Evolutionary conservation across 2,329 filamentous ascomycete genomes (phyloP).

Genomic region (Neofusicoccum sp.): DNA sequence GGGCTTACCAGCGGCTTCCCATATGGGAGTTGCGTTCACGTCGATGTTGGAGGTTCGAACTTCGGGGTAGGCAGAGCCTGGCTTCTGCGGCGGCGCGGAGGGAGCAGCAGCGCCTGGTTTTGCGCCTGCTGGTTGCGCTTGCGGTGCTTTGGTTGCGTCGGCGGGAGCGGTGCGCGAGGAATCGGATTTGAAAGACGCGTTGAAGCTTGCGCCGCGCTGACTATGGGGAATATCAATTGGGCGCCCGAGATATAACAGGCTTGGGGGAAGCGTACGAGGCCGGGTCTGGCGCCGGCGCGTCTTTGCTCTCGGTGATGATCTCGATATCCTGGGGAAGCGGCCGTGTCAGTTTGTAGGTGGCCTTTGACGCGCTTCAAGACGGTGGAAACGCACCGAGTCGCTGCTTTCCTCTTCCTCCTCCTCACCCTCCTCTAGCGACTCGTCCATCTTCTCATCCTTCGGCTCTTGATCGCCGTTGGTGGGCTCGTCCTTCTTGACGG

Average conservation of each 20-base stretch:
- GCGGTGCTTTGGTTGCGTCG: conserved; percentile 26
- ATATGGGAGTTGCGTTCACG: conserved; percentile 76
- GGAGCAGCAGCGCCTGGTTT: conserved; percentile 13
- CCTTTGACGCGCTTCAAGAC: conserved; percentile 19
- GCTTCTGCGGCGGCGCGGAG: conserved; percentile 15
- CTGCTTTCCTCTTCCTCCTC: conserved; percentile 46
- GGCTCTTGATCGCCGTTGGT: conserved; percentile 32
- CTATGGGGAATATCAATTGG: conserved; percentile 21
- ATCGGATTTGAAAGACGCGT: conserved; percentile 38
- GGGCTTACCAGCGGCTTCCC: conserved; percentile 68
- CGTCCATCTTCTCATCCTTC: conserved; percentile 46
- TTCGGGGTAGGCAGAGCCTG: conserved; percentile 64
- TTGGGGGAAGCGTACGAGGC: conserved; percentile 26
- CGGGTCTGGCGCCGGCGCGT: conserved; percentile 38
- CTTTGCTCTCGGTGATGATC: conserved; percentile 51
- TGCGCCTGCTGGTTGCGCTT: conserved; percentile 19
- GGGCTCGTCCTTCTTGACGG: conserved; percentile 25
- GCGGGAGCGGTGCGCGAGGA: conserved; percentile 25
- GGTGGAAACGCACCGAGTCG: conserved; percentile 36
- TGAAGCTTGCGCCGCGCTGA: conserved; percentile 28
- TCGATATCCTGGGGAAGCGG: conserved; percentile 46
- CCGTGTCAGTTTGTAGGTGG: conserved; percentile 23
- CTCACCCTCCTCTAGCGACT: conserved; percentile 44
- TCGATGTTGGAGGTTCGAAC: conserved; percentile 77
- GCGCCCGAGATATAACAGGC: too few relatives aligned